These are phyloP conservation scores for Populus euphratica DNA, from an alignment of 345 rosid genomes.

Conservation along the genomic window DNA sequence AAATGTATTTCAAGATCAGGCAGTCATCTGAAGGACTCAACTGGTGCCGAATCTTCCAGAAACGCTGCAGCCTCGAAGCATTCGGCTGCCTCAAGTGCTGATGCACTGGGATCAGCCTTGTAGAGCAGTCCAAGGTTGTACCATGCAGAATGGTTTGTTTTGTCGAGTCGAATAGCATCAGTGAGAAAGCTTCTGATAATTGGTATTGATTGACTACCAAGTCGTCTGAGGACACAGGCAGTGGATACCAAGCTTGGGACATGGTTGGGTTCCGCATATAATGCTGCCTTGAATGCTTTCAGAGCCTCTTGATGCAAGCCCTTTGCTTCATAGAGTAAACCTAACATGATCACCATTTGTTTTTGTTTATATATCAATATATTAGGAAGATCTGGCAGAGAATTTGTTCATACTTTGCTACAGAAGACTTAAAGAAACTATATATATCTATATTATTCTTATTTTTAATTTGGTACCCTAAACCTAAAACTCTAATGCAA, in stretches of 20 bases:
- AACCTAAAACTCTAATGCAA: neutral
- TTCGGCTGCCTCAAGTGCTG: conserved; percentile 50
- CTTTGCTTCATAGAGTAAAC: conserved; percentile 47
- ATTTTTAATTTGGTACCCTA: neutral
- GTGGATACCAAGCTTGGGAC: conserved; percentile 66
- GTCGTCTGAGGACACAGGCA: conserved; percentile 50
- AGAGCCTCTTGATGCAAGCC: conserved; percentile 60
- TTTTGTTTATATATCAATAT: neutral
- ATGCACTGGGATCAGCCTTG: conserved; percentile 32
- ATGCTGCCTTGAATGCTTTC: conserved; percentile 43
- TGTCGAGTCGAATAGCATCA: conserved; percentile 60
- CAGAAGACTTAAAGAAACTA: neutral
- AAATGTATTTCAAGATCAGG: neutral
- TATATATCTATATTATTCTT: no score
- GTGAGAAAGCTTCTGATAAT: conserved; percentile 58
- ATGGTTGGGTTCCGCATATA: conserved; percentile 58
- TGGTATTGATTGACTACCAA: conserved; percentile 34
- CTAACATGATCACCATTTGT: conserved; percentile 25
- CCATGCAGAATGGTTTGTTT: conserved; percentile 68
- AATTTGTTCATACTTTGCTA: neutral
- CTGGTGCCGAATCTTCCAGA: conserved; percentile 63
- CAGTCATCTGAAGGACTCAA: conserved; percentile 68
- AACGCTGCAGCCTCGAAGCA: conserved; percentile 64
- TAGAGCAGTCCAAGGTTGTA: conserved; percentile 62
- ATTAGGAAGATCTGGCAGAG: neutral